Evolutionary conservation across 164 flowering plant genomes (phyloP).

Genomic region (Vitis amurensis): DNA sequence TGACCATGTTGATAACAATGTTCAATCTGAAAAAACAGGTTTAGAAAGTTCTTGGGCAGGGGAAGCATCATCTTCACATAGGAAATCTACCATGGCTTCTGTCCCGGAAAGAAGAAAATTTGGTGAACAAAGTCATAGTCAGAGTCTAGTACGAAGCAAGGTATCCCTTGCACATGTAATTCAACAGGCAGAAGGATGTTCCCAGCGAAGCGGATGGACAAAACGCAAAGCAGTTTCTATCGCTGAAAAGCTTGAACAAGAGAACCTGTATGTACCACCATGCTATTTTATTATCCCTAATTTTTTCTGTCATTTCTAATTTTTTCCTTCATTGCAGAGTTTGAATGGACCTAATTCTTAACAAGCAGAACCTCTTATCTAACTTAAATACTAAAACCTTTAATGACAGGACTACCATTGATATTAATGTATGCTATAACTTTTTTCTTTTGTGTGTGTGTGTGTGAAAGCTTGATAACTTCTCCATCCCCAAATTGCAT

Average conservation of each 20-base stretch:
- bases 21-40: slow-evolving; percentile 27
- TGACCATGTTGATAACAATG: slow-evolving; percentile 18
- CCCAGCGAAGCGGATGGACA: slow-evolving; percentile 68
- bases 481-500: too few species aligned
- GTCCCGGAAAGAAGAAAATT: slow-evolving; percentile 35
- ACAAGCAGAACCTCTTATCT: too few species aligned
- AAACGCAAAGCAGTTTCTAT: slow-evolving; percentile 86
- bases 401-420: too few species aligned
- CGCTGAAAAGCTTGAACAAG: slow-evolving; percentile 94
- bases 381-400: too few species aligned
- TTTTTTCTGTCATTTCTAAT: background rate
- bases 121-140: slow-evolving; percentile 53
- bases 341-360: too few species aligned
- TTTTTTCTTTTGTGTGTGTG: too few species aligned
- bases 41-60: slow-evolving; percentile 25
- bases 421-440: too few species aligned
- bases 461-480: too few species aligned
- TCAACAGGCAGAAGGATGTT: slow-evolving; percentile 83
- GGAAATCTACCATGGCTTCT: slow-evolving; percentile 28
- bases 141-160: slow-evolving; percentile 77
- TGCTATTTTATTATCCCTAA: background rate
- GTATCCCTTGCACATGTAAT: slow-evolving; percentile 94
- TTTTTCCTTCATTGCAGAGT: background rate
- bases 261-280: slow-evolving; percentile 69
- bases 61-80: slow-evolving; percentile 33